These are phyloP conservation scores for Blastocystis sp. DNA, from an alignment of 352 stramenopile genomes.

Conservation along the genomic window DNA sequence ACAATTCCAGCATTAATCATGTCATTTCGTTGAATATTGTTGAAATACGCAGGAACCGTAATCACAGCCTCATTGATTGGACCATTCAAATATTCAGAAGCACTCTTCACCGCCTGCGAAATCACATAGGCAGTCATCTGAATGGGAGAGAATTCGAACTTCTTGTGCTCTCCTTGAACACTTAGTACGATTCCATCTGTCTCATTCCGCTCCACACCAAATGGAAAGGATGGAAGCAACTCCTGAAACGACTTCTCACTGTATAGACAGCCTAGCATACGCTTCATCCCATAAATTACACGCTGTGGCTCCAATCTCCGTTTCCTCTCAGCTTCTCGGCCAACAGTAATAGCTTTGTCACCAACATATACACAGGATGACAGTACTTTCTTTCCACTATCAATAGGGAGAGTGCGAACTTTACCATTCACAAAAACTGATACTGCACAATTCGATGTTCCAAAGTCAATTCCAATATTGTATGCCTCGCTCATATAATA, in stretches of 20 bases:
- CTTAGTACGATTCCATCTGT: not conserved
- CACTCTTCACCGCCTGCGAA: slow-evolving; percentile 36
- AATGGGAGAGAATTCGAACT: not conserved
- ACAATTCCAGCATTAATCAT: slow-evolving; percentile 77
- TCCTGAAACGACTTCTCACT: slow-evolving; percentile 68
- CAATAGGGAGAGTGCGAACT: slow-evolving; percentile 64
- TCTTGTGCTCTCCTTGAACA: not conserved
- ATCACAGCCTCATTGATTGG: slow-evolving; percentile 71
- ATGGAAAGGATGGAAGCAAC: slow-evolving; percentile 67
- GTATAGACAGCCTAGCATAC: slow-evolving; percentile 20
- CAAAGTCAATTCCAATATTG: slow-evolving; percentile 72
- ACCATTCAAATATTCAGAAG: slow-evolving; percentile 64
- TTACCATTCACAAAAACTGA: slow-evolving; percentile 68
- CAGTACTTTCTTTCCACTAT: slow-evolving; percentile 53
- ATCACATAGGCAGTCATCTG: not conserved
- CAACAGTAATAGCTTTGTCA: slow-evolving; percentile 28
- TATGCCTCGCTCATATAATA: not conserved
- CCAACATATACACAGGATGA: slow-evolving; percentile 65
- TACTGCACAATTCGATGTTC: slow-evolving; percentile 74
- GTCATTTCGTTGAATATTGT: slow-evolving; percentile 78
- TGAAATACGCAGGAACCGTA: too few species aligned
- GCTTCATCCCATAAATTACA: not conserved
- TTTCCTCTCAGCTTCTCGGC: slow-evolving; percentile 5
- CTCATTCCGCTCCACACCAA: slow-evolving; percentile 64
- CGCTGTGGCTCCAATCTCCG: slow-evolving; percentile 35